These are phyloP conservation scores for Acanthamoeba royreba DNA, from an alignment of 208 protist species.

Conservation along the genomic window DNA sequence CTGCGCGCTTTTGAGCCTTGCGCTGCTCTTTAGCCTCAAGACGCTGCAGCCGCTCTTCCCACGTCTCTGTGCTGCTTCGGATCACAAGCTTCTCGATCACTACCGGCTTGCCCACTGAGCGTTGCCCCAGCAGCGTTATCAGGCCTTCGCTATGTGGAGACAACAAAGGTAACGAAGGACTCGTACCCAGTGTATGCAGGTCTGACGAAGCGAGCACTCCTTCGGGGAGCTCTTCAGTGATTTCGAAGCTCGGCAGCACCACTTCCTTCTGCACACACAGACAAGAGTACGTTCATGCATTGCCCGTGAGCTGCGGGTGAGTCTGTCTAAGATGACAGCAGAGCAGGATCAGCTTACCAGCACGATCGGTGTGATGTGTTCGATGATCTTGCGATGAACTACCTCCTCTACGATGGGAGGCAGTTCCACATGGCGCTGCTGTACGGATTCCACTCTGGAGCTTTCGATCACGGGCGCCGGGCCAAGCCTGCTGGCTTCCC, in stretches of 20 bases:
- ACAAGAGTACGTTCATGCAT: too few relatives aligned
- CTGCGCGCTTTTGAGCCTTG: background rate
- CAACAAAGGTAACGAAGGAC: background rate
- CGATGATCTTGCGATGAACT: slow-evolving; percentile 1
- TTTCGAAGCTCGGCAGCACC: background rate
- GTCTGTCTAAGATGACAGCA: background rate
- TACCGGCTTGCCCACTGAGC: background rate
- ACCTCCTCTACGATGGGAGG: background rate
- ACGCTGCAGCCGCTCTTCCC: background rate
- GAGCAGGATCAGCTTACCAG: background rate
- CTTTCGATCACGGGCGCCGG: background rate
- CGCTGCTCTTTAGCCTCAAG: background rate
- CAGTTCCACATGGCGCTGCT: background rate
- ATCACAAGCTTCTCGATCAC: slow-evolving; percentile 13
- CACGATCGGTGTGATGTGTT: background rate
- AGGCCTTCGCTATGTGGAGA: too few relatives aligned
- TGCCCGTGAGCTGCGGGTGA: too few relatives aligned
- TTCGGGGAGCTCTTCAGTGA: background rate
- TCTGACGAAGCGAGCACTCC: background rate
- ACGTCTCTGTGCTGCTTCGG: background rate
- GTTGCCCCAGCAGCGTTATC: background rate
- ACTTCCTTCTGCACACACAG: background rate
- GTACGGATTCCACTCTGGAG: background rate
- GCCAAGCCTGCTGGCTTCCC: background rate
- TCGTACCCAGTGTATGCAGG: background rate